phyloP scores from a whole-genome alignment of 2,329 filamentous ascomycete genomes.

The Diaporthe citriasiana region DNA sequence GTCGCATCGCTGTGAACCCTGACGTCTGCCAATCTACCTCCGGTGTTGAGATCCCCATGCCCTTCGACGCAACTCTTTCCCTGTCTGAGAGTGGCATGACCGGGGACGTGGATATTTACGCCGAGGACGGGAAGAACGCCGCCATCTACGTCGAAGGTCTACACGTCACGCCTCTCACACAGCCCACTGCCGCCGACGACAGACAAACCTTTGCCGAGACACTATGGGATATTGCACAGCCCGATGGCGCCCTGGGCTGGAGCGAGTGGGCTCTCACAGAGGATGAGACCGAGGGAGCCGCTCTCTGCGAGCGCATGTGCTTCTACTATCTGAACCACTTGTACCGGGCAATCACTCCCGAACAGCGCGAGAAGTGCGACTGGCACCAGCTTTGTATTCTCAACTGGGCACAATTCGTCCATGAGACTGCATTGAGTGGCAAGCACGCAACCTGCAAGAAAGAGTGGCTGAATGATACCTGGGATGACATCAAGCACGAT shows the following conservation, averaged over 20 bases:
- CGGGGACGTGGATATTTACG: conserved; percentile 37
- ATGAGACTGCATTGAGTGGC: conserved; percentile 35
- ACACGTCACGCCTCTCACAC: conserved; percentile 28
- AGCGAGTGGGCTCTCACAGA: conserved; percentile 3
- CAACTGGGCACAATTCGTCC: conserved; percentile 44
- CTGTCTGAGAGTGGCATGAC: conserved; percentile 13
- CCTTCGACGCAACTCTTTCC: conserved; percentile 7
- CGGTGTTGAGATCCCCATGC: neutral
- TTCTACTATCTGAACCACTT: conserved; percentile 47
- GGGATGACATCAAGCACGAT: conserved; percentile 36
- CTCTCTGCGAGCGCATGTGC: conserved; percentile 45
- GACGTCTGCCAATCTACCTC: conserved; percentile 12
- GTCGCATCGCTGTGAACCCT: conserved; percentile 29
- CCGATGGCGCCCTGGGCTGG: conserved; percentile 16
- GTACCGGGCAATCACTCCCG: conserved; percentile 43
- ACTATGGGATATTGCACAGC: conserved; percentile 30
- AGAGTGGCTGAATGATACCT: conserved; percentile 41
- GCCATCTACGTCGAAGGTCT: conserved; percentile 42
- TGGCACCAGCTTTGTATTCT: conserved; percentile 44
- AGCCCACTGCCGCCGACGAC: conserved; percentile 38
- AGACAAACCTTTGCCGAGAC: conserved; percentile 38
- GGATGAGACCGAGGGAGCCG: conserved; percentile 42
- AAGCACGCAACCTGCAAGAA: conserved; percentile 43
- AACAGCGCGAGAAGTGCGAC: conserved; percentile 44
- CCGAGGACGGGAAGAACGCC: conserved; percentile 15